These are phyloP conservation scores for Nitzschia putrida DNA, from an alignment of 108 stramenopile species.

Conservation along the genomic window DNA sequence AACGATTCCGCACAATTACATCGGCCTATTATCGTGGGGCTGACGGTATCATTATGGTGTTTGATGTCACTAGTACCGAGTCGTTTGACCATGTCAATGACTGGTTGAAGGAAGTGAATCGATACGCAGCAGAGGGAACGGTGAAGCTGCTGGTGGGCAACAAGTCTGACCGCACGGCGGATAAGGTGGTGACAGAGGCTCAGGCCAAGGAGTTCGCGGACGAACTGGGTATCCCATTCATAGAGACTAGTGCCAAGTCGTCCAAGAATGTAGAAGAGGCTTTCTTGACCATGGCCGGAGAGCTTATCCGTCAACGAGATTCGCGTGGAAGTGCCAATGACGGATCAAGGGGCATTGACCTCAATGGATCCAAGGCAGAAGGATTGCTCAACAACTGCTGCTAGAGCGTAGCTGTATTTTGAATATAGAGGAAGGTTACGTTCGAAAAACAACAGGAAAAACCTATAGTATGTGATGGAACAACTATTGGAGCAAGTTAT, in stretches of 20 bases:
- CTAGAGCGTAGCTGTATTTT: constrained; percentile 14
- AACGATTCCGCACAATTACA: constrained; percentile 98
- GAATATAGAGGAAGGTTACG: neutral
- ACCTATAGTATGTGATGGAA: too few relatives aligned
- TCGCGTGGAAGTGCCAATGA: constrained; percentile 56
- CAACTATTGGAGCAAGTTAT: too few relatives aligned
- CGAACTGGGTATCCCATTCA: constrained; percentile 96
- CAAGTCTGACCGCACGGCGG: constrained; percentile 89
- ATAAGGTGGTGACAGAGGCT: constrained; percentile 87
- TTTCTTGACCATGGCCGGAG: constrained; percentile 96
- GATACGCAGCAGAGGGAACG: constrained; percentile 95
- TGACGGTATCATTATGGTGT: constrained; percentile 98
- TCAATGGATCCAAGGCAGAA: constrained; percentile 47
- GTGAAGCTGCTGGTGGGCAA: constrained; percentile 96
- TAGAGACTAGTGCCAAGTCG: constrained; percentile 95
- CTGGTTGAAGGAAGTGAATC: constrained; percentile 97
- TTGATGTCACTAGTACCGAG: constrained; percentile 95
- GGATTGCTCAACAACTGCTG: constrained; percentile 41
- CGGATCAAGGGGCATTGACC: constrained; percentile 56
- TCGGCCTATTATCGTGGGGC: constrained; percentile 93
- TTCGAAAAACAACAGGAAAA: neutral
- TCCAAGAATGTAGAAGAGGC: constrained; percentile 98
- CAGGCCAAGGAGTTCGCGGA: constrained; percentile 94
- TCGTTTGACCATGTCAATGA: constrained; percentile 98
- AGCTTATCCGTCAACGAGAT: constrained; percentile 88